Evolutionary conservation across 805 yeast species (phyloP).

Genomic region (Yarrowia sp.): DNA sequence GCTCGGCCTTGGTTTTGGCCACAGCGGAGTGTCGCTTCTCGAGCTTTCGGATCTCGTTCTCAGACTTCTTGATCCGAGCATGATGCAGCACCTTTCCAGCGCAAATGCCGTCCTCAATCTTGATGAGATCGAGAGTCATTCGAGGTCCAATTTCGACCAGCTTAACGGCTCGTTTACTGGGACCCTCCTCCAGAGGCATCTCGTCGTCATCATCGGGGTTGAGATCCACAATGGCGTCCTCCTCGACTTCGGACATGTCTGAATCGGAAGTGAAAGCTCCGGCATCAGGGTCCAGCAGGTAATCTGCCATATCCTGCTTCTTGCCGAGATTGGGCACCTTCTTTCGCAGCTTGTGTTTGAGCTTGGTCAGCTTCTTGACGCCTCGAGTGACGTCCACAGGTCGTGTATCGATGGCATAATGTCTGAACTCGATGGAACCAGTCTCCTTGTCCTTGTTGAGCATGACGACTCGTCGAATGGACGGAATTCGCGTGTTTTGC

Average conservation of each 20-base stretch:
- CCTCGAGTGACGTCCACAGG: slow-evolving; percentile 67
- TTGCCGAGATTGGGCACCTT: slow-evolving; percentile 66
- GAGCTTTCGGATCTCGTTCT: slow-evolving; percentile 56
- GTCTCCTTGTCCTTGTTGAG: slow-evolving; percentile 69
- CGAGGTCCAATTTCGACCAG: slow-evolving; percentile 93
- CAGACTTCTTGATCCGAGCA: slow-evolving; percentile 61
- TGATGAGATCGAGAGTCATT: slow-evolving; percentile 66
- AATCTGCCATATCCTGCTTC: slow-evolving; percentile 75
- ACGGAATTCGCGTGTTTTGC: slow-evolving; percentile 65
- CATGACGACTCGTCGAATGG: slow-evolving; percentile 82
- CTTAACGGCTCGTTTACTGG: slow-evolving; percentile 78
- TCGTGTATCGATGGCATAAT: slow-evolving; percentile 83
- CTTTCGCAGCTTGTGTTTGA: slow-evolving; percentile 60
- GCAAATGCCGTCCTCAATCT: slow-evolving; percentile 91
- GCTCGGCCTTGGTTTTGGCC: slow-evolving; percentile 60
- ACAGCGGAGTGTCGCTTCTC: slow-evolving; percentile 66
- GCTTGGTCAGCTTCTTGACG: slow-evolving; percentile 65
- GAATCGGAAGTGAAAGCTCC: slow-evolving; percentile 78
- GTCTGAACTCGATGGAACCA: slow-evolving; percentile 79
- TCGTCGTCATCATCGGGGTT: slow-evolving; percentile 24
- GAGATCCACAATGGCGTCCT: slow-evolving; percentile 40
- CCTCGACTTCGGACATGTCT: slow-evolving; percentile 74
- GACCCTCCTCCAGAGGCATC: slow-evolving; percentile 25
- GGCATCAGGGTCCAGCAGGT: slow-evolving; percentile 75
- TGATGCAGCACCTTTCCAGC: slow-evolving; percentile 87